These are phyloP conservation scores for Geotrichum bryndzae DNA, from an alignment of 1,139 yeast species.

Conservation along the genomic window DNA sequence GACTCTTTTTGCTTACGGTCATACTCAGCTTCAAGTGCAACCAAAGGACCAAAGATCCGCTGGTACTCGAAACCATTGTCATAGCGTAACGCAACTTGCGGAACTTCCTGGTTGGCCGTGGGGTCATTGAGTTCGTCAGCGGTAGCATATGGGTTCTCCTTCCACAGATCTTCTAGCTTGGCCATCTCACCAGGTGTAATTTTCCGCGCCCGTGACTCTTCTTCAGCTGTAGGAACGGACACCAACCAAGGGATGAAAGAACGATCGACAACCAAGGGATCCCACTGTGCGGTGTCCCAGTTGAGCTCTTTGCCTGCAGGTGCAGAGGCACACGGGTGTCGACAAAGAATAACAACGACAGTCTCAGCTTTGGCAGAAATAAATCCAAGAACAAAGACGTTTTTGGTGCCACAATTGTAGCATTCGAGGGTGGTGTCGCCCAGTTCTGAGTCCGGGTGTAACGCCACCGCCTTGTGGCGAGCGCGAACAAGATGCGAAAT, in stretches of 20 bases:
- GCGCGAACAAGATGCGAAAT: constrained; percentile 80
- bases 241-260: constrained; percentile 81
- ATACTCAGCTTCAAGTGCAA: constrained; percentile 73
- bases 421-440: constrained; percentile 87
- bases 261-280: constrained; percentile 73
- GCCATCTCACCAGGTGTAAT: constrained; percentile 62
- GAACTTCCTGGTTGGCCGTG: constrained; percentile 54
- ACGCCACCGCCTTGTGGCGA: constrained; percentile 63
- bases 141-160: constrained; percentile 62
- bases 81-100: constrained; percentile 71
- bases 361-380: constrained; percentile 84
- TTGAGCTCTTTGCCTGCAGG: constrained; percentile 38
- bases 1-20: constrained; percentile 72
- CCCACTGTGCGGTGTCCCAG: constrained; percentile 92
- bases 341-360: constrained; percentile 79
- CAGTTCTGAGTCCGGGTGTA: constrained; percentile 74
- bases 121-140: constrained; percentile 46
- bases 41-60: constrained; percentile 76
- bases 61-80: constrained; percentile 84
- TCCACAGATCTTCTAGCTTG: constrained; percentile 78
- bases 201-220: constrained; percentile 47
- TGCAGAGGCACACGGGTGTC: constrained; percentile 82
- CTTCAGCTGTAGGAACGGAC: constrained; percentile 60
- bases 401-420: constrained; percentile 80
- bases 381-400: constrained; percentile 77